Conservation (phyloP, 2,329 filamentous ascomycete genomes). For the Fusarium torreyae region DNA sequence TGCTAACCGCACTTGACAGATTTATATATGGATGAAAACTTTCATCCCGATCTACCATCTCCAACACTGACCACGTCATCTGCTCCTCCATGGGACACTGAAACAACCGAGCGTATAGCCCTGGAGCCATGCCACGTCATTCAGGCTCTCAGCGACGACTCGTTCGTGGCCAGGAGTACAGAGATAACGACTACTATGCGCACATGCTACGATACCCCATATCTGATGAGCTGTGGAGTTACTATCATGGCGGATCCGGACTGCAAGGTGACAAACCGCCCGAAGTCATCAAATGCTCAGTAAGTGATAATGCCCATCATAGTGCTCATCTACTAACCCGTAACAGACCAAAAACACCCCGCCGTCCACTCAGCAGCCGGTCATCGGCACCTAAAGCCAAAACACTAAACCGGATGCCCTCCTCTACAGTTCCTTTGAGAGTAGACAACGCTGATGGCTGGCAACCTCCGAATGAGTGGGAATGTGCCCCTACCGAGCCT, state of each 20-base stretch:
- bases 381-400: constrained; percentile 5
- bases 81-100: constrained; percentile 5
- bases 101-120: constrained; percentile 5
- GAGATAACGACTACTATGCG: constrained; percentile 27
- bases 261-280: constrained; percentile 13
- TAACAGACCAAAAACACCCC: constrained; percentile 14
- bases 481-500: constrained; percentile 29
- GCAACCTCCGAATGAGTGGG: constrained; percentile 33
- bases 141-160: constrained; percentile 35
- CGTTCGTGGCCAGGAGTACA: constrained; percentile 37
- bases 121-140: constrained; percentile 29
- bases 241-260: constrained; percentile 27
- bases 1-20: constrained; percentile 11
- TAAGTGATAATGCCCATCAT: not conserved
- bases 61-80: constrained; percentile 5
- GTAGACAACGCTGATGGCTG: constrained; percentile 22
- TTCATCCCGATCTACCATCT: not conserved
- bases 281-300: constrained; percentile 14
- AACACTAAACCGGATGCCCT: constrained; percentile 24
- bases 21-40: not conserved
- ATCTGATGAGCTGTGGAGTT: constrained; percentile 36
- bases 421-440: constrained; percentile 15
- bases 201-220: constrained; percentile 8
- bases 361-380: constrained; percentile 21
- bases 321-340: not conserved